Evolutionary conservation across 139 green algal genomes (phyloP).

Genomic region (Auxenochlorella pyrenoidosa): DNA sequence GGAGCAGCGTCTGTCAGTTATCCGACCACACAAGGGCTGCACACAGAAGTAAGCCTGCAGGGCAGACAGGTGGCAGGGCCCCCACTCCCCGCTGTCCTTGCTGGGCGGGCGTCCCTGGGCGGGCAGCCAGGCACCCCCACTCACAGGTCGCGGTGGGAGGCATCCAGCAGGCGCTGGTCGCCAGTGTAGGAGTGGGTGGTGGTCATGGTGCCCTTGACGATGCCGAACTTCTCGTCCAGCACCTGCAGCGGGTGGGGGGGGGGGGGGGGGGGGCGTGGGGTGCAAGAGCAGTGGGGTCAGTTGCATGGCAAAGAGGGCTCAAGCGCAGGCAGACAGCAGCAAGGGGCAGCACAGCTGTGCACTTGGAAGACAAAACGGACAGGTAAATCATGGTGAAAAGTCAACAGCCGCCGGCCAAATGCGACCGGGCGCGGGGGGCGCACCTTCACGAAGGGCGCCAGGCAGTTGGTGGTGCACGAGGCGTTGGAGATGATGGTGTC

Average conservation of each 20-base stretch:
- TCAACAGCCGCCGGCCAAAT: background rate
- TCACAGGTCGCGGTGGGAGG: constrained; percentile 84
- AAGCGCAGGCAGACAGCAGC: no score
- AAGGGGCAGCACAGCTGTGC: no score
- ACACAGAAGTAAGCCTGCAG: no score
- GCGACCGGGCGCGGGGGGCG: constrained; percentile 33
- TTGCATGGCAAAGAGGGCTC: background rate
- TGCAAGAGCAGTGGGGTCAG: background rate
- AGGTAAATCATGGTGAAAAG: no score
- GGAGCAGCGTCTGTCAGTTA: no score
- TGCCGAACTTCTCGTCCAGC: constrained; percentile 98
- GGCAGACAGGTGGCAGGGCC: no score
- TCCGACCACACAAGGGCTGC: no score
- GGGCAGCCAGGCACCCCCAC: no score
- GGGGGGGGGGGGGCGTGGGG: background rate
- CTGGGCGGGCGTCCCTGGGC: no score
- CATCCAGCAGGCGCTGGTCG: constrained; percentile 98
- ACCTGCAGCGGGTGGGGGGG: constrained; percentile 69
- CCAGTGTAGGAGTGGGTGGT: constrained; percentile 99
- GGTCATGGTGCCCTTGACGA: constrained; percentile 99
- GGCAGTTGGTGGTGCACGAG: constrained; percentile 99
- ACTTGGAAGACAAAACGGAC: no score
- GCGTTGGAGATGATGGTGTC: constrained; percentile 97
- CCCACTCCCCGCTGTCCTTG: no score
- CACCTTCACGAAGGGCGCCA: constrained; percentile 99